Evolutionary conservation across 192 early-diverging fungal species (phyloP).

Genomic region (Gonapodya sp.): DNA sequence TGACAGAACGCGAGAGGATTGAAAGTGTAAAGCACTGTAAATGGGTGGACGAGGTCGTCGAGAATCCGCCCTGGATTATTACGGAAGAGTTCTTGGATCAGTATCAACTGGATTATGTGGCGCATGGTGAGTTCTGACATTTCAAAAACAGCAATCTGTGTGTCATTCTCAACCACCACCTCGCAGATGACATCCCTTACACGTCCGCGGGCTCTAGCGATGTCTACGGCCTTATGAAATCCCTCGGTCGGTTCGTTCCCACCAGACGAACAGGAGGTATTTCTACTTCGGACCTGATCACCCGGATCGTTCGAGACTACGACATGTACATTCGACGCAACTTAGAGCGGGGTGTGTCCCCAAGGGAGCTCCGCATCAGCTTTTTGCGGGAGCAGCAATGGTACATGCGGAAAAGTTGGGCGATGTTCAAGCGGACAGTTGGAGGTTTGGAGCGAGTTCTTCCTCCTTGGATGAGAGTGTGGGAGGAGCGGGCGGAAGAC

Average conservation of each 20-base stretch:
- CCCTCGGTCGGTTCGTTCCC: constrained; percentile 51
- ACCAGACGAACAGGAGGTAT: constrained; percentile 73
- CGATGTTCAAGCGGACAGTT: not conserved
- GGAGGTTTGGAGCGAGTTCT: not conserved
- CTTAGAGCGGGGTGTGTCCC: constrained; percentile 70
- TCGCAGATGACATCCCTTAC: constrained; percentile 56
- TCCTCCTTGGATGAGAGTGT: not conserved
- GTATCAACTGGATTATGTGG: constrained; percentile 73
- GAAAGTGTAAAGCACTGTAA: constrained; percentile 71
- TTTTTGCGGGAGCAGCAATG: constrained; percentile 51
- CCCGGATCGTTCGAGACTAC: constrained; percentile 74
- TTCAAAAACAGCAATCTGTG: not conserved
- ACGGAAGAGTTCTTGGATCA: constrained; percentile 64
- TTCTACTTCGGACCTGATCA: constrained; percentile 73
- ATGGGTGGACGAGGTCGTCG: constrained; percentile 75
- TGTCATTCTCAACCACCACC: not conserved
- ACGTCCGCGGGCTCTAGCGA: constrained; percentile 58
- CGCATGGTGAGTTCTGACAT: constrained; percentile 35
- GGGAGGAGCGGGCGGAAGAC: constrained; percentile 6
- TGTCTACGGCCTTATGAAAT: constrained; percentile 73
- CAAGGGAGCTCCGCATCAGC: constrained; percentile 70
- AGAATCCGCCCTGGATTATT: constrained; percentile 66
- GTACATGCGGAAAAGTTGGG: constrained; percentile 7
- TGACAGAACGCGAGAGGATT: constrained; percentile 65
- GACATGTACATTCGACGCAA: constrained; percentile 75